Percentiles rank a stretch among this genome's conserved stretches.
Evolutionary conservation across 805 yeast genomes (phyloP).

Genomic region (Candida fluviatilis): DNA sequence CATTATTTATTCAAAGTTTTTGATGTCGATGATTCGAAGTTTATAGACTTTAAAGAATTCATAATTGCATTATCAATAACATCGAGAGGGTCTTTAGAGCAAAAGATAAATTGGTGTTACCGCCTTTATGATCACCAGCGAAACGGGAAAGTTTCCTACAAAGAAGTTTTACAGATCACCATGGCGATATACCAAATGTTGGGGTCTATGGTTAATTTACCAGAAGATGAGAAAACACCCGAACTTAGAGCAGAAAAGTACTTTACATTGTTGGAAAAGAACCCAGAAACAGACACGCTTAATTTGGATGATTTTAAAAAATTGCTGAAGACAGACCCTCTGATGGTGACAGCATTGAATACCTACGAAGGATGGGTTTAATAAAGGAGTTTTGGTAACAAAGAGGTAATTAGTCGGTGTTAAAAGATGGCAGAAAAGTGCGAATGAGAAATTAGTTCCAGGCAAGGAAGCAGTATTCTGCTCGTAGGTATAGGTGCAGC

Average conservation of each 20-base stretch:
- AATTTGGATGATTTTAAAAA: conserved; percentile 81
- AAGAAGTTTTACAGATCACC: conserved; percentile 77
- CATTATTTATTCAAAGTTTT: conserved; percentile 84
- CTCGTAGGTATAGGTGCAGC: too few relatives aligned
- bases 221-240: conserved; percentile 89
- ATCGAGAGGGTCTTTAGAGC: conserved; percentile 79
- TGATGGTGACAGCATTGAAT: conserved; percentile 70
- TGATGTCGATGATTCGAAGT: conserved; percentile 75
- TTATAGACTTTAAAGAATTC: conserved; percentile 88
- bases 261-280: conserved; percentile 69
- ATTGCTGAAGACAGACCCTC: conserved; percentile 74
- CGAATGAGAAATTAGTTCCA: too few relatives aligned
- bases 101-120: conserved; percentile 87
- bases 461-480: too few relatives aligned
- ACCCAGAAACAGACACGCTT: conserved; percentile 57
- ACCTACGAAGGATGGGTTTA: conserved; percentile 77
- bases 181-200: conserved; percentile 90
- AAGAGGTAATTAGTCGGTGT: too few relatives aligned
- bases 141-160: conserved; percentile 70
- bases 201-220: conserved; percentile 86
- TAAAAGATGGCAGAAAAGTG: too few relatives aligned
- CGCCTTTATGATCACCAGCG: conserved; percentile 78
- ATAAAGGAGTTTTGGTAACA: too few relatives aligned
- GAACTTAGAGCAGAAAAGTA: conserved; percentile 81
- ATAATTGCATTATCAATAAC: conserved; percentile 84